Evolutionary conservation across 805 yeast genomes (phyloP).

Genomic region (Candida ficus): DNA sequence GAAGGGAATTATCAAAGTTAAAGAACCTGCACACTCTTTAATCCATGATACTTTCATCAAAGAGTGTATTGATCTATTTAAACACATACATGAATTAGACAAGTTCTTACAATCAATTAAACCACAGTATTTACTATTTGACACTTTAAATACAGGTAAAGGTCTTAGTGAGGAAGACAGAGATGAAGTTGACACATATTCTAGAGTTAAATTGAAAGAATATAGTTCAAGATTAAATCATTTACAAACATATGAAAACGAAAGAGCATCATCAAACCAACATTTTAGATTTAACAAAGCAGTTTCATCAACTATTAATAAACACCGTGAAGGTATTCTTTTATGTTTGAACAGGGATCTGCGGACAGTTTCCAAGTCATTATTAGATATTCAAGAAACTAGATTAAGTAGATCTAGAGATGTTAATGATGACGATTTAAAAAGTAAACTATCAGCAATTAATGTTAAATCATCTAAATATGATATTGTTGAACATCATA

Average conservation of each 20-base stretch:
- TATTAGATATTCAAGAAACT: conserved; percentile 22
- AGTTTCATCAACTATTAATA: conserved; percentile 13
- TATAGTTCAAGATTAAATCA: conserved; percentile 45
- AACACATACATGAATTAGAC: conserved; percentile 26
- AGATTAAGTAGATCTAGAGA: conserved; percentile 23
- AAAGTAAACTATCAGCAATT: conserved; percentile 8
- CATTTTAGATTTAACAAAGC: conserved; percentile 14
- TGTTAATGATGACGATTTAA: conserved; percentile 17
- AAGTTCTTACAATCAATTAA: conserved; percentile 23
- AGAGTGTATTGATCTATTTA: conserved; percentile 13
- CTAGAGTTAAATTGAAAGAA: conserved; percentile 46
- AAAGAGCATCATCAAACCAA: conserved; percentile 29
- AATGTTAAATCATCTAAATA: conserved; percentile 24
- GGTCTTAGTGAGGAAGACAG: conserved; percentile 42
- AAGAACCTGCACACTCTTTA: background rate
- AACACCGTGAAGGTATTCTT: conserved; percentile 19
- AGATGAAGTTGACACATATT: conserved; percentile 51
- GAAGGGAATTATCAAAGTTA: background rate
- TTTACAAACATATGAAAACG: conserved; percentile 46
- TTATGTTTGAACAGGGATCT: conserved; percentile 19
- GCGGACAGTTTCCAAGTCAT: conserved; percentile 20
- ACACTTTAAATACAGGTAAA: conserved; percentile 12
- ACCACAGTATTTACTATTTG: conserved; percentile 24
- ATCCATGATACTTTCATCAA: conserved; percentile 13
- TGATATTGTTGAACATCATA: conserved; percentile 12